Conservation (phyloP, 768 basidiomycete species). For the Arthromyces matolae region DNA sequence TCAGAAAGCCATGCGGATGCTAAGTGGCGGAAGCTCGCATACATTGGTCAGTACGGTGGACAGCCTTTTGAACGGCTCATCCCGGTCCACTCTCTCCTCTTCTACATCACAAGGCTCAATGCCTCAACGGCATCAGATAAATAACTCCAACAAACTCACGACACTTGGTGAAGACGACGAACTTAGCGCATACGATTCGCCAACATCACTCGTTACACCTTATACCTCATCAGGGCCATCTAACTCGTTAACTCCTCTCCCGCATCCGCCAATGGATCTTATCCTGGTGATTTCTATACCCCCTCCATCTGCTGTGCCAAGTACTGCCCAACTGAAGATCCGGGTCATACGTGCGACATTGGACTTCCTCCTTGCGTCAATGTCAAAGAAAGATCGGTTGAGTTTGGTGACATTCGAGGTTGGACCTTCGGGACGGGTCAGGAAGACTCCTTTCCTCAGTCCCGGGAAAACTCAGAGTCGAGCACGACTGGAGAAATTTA, state of each 20-base stretch:
- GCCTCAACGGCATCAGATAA: conserved; percentile 32
- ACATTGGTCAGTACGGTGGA: conserved; percentile 64
- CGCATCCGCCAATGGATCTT: conserved; percentile 87
- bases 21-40: conserved; percentile 65
- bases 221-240: conserved; percentile 72
- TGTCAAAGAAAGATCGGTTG: conserved; percentile 76
- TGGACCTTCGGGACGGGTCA: conserved; percentile 73
- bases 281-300: conserved; percentile 91
- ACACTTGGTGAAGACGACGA: conserved; percentile 74
- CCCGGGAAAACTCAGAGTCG: conserved; percentile 67
- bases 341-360: conserved; percentile 87
- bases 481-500: conserved; percentile 67
- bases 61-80: conserved; percentile 63
- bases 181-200: conserved; percentile 52
- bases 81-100: conserved; percentile 70
- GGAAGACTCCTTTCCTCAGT: conserved; percentile 91
- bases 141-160: conserved; percentile 49
- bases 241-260: conserved; percentile 75
- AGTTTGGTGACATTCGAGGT: conserved; percentile 93
- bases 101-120: conserved; percentile 67
- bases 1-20: conserved; percentile 72
- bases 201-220: conserved; percentile 61
- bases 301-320: conserved; percentile 61
- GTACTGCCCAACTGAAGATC: conserved; percentile 81
- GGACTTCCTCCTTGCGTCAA: conserved; percentile 77